Base-by-base conservation (phyloP, 371 early-diverging fungal species). In the Syncephalastrum contaminatum region DNA sequence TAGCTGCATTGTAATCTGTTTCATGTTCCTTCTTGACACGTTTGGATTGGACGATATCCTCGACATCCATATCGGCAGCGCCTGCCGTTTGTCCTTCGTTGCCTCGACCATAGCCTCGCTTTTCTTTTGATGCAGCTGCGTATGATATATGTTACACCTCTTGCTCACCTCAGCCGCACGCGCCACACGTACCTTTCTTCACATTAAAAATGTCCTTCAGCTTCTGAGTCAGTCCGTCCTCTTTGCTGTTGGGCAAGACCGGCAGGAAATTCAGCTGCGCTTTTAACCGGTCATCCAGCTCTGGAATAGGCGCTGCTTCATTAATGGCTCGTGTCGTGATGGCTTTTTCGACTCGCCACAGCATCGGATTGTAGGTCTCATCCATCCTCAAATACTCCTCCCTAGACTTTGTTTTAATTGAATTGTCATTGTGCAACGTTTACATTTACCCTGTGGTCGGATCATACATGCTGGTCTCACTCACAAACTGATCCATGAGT, bases 301-400 rank as follows among this genome's bases (percentile, higher is more conserved):
- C 83, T 2, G 87, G 87, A 6, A 88, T 61, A 3, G 74, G 65
- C 0, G 69, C 75, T 7, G 69, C 63, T 10, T 75, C 78, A 43
- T 86, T 72, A 19, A 87, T 22, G 0, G 84, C 86, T 18, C 87
- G 77, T 19, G 66, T 60, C 16, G 80, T 77, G 47, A 87, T 78
- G 43, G 83, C 72, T 51, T 82, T 73, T 36, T 74, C 77, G 0
- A 85, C 54, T 15, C 85, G 59, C 77, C 84, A 87, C 15, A 76
- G 59, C 1, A 68, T 61, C 15, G 88, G 88, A 53, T 88, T 90
- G 48, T 70, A 86, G 1, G 80, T 77, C 4, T 72, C 61, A 43
- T 80, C 77, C 0, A 77, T 77, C 0, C 55, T 36, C 21, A 77
- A 64, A 49, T 60, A 64, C 57, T 66, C 82, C 36, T 60, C 54